A percentile compares a stretch with the other conserved stretches of the same genome.
These are phyloP conservation scores for Dothideomycetes sp. DNA, from an alignment of 2,329 filamentous ascomycete species.

Conservation along the genomic window DNA sequence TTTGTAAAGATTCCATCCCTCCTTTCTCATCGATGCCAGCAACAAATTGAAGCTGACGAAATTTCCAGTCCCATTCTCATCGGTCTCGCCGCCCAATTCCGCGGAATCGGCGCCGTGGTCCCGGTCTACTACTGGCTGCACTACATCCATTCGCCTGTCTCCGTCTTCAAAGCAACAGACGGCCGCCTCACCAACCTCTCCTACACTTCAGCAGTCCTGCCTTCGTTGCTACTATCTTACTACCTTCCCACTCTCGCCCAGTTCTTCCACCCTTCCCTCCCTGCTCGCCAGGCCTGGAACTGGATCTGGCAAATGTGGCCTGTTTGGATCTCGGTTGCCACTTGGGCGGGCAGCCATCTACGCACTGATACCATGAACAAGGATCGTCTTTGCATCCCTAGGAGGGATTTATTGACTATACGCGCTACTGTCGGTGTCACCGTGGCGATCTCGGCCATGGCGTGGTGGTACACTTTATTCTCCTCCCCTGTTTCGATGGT, in stretches of 20 bases:
- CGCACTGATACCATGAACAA: conserved; percentile 14
- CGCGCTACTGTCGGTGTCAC: conserved; percentile 7
- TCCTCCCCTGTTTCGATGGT: neutral
- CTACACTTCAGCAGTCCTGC: conserved; percentile 19
- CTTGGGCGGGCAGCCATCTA: conserved; percentile 13
- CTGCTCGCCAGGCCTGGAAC: conserved; percentile 4
- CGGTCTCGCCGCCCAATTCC: conserved; percentile 16
- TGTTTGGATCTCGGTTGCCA: conserved; percentile 10
- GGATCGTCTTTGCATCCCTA: conserved; percentile 9
- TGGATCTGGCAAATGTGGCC: conserved; percentile 9
- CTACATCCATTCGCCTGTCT: conserved; percentile 23
- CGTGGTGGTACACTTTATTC: conserved; percentile 8
- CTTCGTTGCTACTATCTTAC: conserved; percentile 17
- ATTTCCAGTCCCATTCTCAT: conserved; percentile 14
- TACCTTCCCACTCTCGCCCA: conserved; percentile 13
- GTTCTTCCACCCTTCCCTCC: conserved; percentile 11
- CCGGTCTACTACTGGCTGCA: conserved; percentile 28
- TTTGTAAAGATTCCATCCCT: no score
- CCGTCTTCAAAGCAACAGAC: conserved; percentile 22
- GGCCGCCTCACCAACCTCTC: conserved; percentile 20
- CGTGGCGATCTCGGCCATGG: conserved; percentile 1
- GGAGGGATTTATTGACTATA: conserved; percentile 12
- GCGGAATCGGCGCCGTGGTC: conserved; percentile 21
- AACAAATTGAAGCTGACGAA: conserved; percentile 8
- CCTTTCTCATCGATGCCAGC: neutral